phyloP scores from a whole-genome alignment of 495 filamentous ascomycete species.

The Parmelia sp. region DNA sequence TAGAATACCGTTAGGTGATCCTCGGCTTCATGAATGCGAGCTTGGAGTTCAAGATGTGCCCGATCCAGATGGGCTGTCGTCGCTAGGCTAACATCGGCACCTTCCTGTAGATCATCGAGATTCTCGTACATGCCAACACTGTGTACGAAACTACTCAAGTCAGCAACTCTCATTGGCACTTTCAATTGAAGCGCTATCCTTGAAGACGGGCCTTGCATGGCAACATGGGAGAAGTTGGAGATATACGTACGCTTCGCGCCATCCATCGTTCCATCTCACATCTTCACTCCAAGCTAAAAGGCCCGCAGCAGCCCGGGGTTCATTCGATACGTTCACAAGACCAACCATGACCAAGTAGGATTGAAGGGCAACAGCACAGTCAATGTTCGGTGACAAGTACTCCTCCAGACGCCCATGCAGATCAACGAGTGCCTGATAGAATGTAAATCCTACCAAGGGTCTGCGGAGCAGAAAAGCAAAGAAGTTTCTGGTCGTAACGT shows the following conservation, averaged over 20 bases:
- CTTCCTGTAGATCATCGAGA: slow-evolving; percentile 11
- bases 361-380: slow-evolving; percentile 36
- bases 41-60: slow-evolving; percentile 52
- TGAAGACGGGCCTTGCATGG: not conserved
- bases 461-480: slow-evolving; percentile 54
- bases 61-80: slow-evolving; percentile 56
- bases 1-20: slow-evolving; percentile 49
- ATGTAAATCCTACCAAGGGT: slow-evolving; percentile 50
- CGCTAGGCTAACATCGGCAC: slow-evolving; percentile 45
- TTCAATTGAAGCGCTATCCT: not conserved
- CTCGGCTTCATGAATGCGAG: slow-evolving; percentile 53
- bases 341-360: slow-evolving; percentile 44
- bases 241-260: slow-evolving; percentile 44
- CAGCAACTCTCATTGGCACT: not conserved
- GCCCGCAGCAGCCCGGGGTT: slow-evolving; percentile 50
- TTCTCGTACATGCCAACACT: slow-evolving; percentile 56
- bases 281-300: slow-evolving; percentile 60
- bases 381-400: slow-evolving; percentile 45
- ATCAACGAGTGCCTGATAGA: slow-evolving; percentile 52
- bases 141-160: slow-evolving; percentile 45
- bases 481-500: slow-evolving; percentile 57
- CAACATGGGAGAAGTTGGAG: not conserved
- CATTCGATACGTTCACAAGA: slow-evolving; percentile 58
- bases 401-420: slow-evolving; percentile 46
- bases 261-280: slow-evolving; percentile 53